Evolutionary conservation across 805 yeast genomes (phyloP).

Genomic region (Candida anglica): DNA sequence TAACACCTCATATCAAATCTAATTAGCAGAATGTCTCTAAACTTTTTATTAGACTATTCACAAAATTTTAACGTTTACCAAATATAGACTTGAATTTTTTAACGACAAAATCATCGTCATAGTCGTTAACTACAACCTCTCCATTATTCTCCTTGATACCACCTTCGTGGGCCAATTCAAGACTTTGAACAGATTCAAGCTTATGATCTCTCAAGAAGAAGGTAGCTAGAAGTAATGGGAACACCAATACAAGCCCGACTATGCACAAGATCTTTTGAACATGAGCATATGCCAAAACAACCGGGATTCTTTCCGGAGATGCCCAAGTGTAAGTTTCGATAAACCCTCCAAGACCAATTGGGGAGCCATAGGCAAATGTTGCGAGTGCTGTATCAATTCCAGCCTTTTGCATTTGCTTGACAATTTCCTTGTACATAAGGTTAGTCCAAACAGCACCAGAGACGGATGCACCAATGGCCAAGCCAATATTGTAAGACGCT

Average conservation of each 20-base stretch:
- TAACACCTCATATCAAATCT: too few relatives aligned
- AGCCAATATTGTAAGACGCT: slow-evolving; percentile 13
- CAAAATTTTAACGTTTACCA: too few relatives aligned
- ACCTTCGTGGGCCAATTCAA: slow-evolving; percentile 11
- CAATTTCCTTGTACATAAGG: slow-evolving; percentile 5
- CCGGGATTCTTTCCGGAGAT: slow-evolving; percentile 50
- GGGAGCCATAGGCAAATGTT: slow-evolving; percentile 44
- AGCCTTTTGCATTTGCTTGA: neutral
- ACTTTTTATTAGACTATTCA: too few relatives aligned
- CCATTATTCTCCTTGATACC: slow-evolving; percentile 12
- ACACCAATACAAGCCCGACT: slow-evolving; percentile 31
- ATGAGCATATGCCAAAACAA: slow-evolving; percentile 52
- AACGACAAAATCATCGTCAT: slow-evolving; percentile 16
- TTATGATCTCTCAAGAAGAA: slow-evolving; percentile 47
- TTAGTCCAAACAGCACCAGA: slow-evolving; percentile 20
- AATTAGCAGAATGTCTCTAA: too few relatives aligned
- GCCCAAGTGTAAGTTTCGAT: slow-evolving; percentile 50
- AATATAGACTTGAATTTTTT: neutral
- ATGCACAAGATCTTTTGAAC: slow-evolving; percentile 53
- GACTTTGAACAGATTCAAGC: slow-evolving; percentile 16
- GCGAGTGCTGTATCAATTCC: slow-evolving; percentile 35
- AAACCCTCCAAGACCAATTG: slow-evolving; percentile 48
- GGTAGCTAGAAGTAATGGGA: slow-evolving; percentile 27
- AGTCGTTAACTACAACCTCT: slow-evolving; percentile 17
- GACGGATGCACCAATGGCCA: slow-evolving; percentile 15